Evolutionary conservation across 495 filamentous ascomycete species (phyloP).

Genomic region (Neurospora hispaniola): DNA sequence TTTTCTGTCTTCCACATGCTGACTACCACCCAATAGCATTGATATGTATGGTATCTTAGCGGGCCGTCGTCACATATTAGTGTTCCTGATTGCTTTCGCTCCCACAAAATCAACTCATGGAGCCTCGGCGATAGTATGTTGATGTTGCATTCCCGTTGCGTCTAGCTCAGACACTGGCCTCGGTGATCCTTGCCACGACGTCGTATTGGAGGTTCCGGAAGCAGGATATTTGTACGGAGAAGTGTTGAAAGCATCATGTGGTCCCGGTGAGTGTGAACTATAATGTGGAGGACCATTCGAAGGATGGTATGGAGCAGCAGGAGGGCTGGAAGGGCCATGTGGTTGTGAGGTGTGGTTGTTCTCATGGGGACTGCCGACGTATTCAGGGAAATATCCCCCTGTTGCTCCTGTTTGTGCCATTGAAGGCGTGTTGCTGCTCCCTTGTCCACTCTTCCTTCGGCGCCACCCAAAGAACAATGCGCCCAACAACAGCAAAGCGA

Average conservation of each 20-base stretch:
- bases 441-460: background rate
- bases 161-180: background rate
- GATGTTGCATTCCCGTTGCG: background rate
- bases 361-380: background rate
- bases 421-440: rapidly evolving
- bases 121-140: background rate
- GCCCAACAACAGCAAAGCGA: background rate
- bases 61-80: no score
- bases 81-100: background rate
- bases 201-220: background rate
- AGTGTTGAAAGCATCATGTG: background rate
- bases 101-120: background rate
- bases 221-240: background rate
- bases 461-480: background rate
- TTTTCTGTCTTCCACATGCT: no score
- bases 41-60: background rate
- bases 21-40: no score
- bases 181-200: background rate
- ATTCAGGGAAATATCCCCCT: background rate
- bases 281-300: background rate
- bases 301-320: background rate
- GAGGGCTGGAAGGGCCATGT: background rate
- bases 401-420: background rate
- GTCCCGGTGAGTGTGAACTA: background rate
- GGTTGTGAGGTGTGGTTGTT: background rate